Conservation (phyloP, 306 rosid genomes). For the Mucuna pruriens region DNA sequence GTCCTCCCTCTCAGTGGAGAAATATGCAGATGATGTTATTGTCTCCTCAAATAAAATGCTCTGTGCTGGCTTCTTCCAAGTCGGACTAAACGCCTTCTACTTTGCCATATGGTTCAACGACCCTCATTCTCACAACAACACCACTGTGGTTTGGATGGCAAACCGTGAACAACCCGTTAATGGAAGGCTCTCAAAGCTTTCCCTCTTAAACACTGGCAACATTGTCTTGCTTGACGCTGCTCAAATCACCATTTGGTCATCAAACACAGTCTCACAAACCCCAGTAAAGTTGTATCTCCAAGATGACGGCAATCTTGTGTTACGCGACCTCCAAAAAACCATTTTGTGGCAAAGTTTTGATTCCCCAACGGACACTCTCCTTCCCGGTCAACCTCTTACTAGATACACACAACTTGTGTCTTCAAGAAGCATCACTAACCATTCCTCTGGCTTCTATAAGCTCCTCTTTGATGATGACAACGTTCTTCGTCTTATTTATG, state of each 20-base stretch:
- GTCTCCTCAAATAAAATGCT: neutral
- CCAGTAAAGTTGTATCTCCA: constrained; percentile 10
- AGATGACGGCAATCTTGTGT: neutral
- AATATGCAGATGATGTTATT: neutral
- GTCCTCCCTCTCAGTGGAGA: neutral
- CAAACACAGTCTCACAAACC: constrained; percentile 20
- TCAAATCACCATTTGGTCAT: constrained; percentile 34
- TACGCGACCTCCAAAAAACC: neutral
- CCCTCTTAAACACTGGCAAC: constrained; percentile 39
- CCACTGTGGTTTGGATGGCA: constrained; percentile 52
- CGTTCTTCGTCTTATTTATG: constrained; percentile 34
- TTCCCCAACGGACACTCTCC: neutral
- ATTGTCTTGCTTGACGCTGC: constrained; percentile 43
- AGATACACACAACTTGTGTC: neutral
- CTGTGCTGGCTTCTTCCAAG: constrained; percentile 4
- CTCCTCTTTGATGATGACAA: constrained; percentile 32
- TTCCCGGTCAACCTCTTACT: neutral
- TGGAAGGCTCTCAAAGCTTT: constrained; percentile 44
- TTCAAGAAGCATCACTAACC: constrained; percentile 28
- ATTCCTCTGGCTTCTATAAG: constrained; percentile 43
- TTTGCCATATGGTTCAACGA: constrained; percentile 37
- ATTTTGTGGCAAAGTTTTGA: neutral
- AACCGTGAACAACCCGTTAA: constrained; percentile 53
- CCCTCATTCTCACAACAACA: neutral
- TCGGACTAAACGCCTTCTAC: constrained; percentile 27